phyloP scores from a whole-genome alignment of 1,284 basidiomycete species.

The Melampsora medusae region DNA sequence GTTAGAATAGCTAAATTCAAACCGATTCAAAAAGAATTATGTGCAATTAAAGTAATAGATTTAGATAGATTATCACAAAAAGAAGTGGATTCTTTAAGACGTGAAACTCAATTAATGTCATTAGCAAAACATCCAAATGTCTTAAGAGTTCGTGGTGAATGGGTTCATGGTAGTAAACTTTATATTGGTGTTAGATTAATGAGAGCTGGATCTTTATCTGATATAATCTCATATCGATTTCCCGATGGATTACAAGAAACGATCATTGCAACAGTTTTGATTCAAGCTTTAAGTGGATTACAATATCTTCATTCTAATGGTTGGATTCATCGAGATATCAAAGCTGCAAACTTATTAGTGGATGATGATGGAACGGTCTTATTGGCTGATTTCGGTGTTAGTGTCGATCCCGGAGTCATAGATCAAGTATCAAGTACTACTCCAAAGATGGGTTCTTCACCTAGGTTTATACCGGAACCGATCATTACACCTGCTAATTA shows the following conservation, averaged over 20 bases:
- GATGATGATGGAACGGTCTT: slow-evolving; percentile 71
- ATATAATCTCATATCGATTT: slow-evolving; percentile 79
- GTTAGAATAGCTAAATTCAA: slow-evolving; percentile 74
- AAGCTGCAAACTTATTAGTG: slow-evolving; percentile 77
- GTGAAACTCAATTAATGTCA: slow-evolving; percentile 87
- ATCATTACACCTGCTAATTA: slow-evolving; percentile 64
- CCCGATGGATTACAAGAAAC: slow-evolving; percentile 82
- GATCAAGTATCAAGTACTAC: slow-evolving; percentile 49
- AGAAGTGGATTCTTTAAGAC: slow-evolving; percentile 59
- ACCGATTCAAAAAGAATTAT: slow-evolving; percentile 59
- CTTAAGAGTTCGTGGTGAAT: slow-evolving; percentile 79
- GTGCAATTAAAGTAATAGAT: slow-evolving; percentile 82
- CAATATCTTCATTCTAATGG: slow-evolving; percentile 85
- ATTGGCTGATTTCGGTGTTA: slow-evolving; percentile 81
- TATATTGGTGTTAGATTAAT: slow-evolving; percentile 83
- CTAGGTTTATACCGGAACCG: slow-evolving; percentile 57
- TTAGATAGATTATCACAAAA: slow-evolving; percentile 65
- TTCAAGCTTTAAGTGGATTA: slow-evolving; percentile 76
- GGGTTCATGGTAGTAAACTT: slow-evolving; percentile 77
- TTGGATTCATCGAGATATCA: slow-evolving; percentile 83
- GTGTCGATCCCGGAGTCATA: slow-evolving; percentile 71
- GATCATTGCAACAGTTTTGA: slow-evolving; percentile 75
- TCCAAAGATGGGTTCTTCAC: slow-evolving; percentile 17
- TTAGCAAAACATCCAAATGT: slow-evolving; percentile 90
- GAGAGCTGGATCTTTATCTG: slow-evolving; percentile 79